Evolutionary conservation across 441 rosid genomes (phyloP).

Genomic region (Codiaeum variegatum): DNA sequence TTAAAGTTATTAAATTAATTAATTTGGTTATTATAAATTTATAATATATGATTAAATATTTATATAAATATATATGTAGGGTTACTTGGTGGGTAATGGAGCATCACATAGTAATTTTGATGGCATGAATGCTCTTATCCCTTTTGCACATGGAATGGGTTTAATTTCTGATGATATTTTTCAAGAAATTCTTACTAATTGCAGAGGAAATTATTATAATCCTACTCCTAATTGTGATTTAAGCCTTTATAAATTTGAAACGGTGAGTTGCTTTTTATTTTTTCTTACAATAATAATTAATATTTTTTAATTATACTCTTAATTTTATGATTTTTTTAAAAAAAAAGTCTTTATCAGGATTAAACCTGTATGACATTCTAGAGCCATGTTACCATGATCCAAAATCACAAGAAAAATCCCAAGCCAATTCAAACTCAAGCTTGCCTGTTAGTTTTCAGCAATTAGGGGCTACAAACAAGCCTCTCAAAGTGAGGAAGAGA

Average conservation of each 20-base stretch:
- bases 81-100: slow-evolving; percentile 54
- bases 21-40: too few relatives aligned
- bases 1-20: too few relatives aligned
- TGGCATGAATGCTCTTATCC: slow-evolving; percentile 33
- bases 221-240: slow-evolving; percentile 12
- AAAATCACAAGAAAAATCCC: not conserved
- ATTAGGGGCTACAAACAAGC: slow-evolving; percentile 41
- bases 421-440: slow-evolving; percentile 24
- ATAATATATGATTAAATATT: not conserved
- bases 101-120: slow-evolving; percentile 28
- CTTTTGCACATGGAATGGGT: slow-evolving; percentile 53
- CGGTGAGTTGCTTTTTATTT: slow-evolving; percentile 29
- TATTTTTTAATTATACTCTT: too few relatives aligned
- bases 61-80: slow-evolving; percentile 25
- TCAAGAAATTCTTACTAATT: slow-evolving; percentile 33
- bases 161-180: slow-evolving; percentile 46
- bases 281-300: too few relatives aligned
- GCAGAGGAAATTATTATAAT: slow-evolving; percentile 30
- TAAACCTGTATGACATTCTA: slow-evolving; percentile 46
- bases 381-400: slow-evolving; percentile 52
- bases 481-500: slow-evolving; percentile 46
- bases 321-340: too few relatives aligned
- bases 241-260: slow-evolving; percentile 23
- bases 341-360: slow-evolving; percentile 28
- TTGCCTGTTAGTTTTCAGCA: slow-evolving; percentile 46